Base-by-base conservation (phyloP, 2,329 filamentous ascomycete species). In the Fusarium succisae region DNA sequence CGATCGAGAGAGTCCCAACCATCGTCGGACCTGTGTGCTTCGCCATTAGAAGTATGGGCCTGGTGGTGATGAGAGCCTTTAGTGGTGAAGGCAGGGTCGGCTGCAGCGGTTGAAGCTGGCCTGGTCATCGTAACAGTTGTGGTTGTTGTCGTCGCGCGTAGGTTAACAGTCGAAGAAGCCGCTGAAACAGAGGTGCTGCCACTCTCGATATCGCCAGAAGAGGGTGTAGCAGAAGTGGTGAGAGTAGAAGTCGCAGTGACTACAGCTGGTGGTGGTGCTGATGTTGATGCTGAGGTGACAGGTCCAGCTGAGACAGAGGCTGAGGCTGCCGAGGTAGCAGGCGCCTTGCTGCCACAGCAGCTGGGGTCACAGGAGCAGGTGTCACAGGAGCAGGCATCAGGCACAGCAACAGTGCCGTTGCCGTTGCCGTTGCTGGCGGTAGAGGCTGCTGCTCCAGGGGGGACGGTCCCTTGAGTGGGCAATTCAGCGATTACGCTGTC, bases 61-160 rank as follows among this genome's bases (percentile, higher is more conserved):
- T 54, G n/a, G 30, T 54, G 50, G 32, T 26, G 32, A 38, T 38
- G 50, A 38, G 32, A 26, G 50, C 17, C 18, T n/a, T 55, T 30
- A 26, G 37, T 18, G 30, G 37, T 39, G 8, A 38, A 37, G 18
- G 35, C 41, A 20, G 50, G 35, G 20, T 26, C n/a, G 24, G 55
- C 17, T 32, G n/a, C 39, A 39, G 39, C 37, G 15, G 20, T 41
- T 17, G 53, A 50, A 18, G 63, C 45, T 14, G 69, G 47, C 18
- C 45, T 48, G 10, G 35, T 39, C 37, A 26, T 54, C 32, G 68
- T 72, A 17, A 58, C 39, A 5, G 69, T 72, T 26, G 57, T 69
- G 10, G 63, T 69, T 51, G 54, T 64, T n/a, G 47, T 55, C 11
- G 47, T 47, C 22, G 26, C 22, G 24, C 44, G 39, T 30, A 41